A percentile compares a stretch with the other conserved stretches of the same genome.
Conservation (phyloP, 768 basidiomycete genomes). For the Cystofilobasidium macerans region DNA sequence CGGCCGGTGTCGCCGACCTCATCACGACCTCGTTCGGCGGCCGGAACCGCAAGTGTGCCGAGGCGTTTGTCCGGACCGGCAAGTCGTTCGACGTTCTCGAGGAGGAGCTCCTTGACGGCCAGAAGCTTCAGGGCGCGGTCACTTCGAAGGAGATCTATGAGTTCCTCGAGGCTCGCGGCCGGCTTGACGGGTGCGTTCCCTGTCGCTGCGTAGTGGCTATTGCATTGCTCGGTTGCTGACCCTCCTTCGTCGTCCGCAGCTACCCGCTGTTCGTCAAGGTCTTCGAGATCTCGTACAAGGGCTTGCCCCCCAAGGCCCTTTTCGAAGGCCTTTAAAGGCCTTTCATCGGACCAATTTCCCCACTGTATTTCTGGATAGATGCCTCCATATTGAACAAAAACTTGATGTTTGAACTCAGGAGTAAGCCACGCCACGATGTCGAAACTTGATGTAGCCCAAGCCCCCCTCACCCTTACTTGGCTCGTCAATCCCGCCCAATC, state of each 20-base stretch:
- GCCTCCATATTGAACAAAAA: too few species aligned
- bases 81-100: conserved; percentile 43
- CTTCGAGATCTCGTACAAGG: conserved; percentile 37
- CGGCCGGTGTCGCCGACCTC: conserved; percentile 43
- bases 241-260: not conserved
- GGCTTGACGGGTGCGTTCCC: conserved; percentile 31
- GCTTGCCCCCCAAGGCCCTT: conserved; percentile 31
- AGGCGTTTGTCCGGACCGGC: conserved; percentile 40
- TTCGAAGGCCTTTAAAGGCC: conserved; percentile 21
- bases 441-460: too few species aligned
- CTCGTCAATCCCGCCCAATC: too few species aligned
- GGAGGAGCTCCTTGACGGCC: conserved; percentile 42
- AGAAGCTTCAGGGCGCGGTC: conserved; percentile 43
- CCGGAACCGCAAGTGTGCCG: conserved; percentile 32
- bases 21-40: conserved; percentile 43
- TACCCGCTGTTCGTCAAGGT: conserved; percentile 39
- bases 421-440: too few species aligned
- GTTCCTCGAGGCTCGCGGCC: conserved; percentile 40
- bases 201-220: not conserved
- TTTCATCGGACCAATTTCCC: too few species aligned
- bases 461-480: too few species aligned
- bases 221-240: not conserved
- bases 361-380: too few species aligned
- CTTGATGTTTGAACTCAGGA: too few species aligned
- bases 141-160: conserved; percentile 42